phyloP scores from a whole-genome alignment of 257 asterid genomes.

The Lantana camara region DNA sequence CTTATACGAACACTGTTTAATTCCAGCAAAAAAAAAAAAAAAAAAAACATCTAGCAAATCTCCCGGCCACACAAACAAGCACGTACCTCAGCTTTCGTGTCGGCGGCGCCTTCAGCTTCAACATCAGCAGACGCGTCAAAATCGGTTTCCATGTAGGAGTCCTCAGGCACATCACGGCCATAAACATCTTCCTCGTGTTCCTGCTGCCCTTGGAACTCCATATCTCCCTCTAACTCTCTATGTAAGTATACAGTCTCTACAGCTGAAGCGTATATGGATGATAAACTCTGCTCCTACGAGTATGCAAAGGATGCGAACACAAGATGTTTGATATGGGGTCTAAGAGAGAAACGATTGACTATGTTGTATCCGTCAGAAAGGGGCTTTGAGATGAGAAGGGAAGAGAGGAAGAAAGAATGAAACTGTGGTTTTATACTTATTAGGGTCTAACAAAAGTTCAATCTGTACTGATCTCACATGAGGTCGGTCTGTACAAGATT shows the following conservation, averaged over 20 bases:
- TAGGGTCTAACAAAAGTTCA: too few species aligned
- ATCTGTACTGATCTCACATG: too few species aligned
- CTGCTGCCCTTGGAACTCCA: slow-evolving; percentile 34
- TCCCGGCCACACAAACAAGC: neutral
- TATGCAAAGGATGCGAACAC: neutral
- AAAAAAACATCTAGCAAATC: neutral
- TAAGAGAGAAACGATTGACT: neutral
- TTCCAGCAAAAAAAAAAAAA: neutral
- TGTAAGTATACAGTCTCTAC: neutral
- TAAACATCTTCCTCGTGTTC: slow-evolving; percentile 41
- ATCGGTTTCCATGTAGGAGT: slow-evolving; percentile 45
- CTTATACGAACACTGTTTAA: neutral
- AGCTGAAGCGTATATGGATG: neutral
- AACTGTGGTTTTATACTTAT: slow-evolving; percentile 15
- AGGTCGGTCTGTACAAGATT: too few species aligned
- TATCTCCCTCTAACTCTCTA: slow-evolving; percentile 4
- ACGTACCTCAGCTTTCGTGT: slow-evolving; percentile 39
- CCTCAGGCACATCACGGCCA: slow-evolving; percentile 49
- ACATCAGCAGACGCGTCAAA: slow-evolving; percentile 29
- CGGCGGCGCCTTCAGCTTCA: slow-evolving; percentile 26
- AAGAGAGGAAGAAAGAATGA: neutral
- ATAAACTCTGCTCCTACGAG: neutral
- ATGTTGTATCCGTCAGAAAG: neutral
- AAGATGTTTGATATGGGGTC: neutral
- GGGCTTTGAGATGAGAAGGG: neutral